Base-by-base conservation (phyloP, 148 eudicot genomes). In the Camellia sinensis region DNA sequence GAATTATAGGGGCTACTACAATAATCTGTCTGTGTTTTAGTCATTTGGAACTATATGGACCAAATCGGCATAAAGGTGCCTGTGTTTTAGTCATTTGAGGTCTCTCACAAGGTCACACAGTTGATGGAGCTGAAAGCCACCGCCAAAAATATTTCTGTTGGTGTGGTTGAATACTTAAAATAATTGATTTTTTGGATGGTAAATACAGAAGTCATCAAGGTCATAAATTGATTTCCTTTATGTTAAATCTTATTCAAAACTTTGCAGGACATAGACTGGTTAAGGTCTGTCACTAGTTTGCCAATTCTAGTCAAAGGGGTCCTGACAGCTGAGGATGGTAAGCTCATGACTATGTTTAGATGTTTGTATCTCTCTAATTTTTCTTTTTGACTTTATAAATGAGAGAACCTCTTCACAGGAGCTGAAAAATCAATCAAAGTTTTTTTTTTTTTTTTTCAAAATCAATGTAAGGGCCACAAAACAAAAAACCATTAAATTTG, bases 241-340 rank as follows among this genome's bases (percentile, higher is more conserved):
- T 46, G 17, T 68, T 54, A 9, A 17, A 19, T 74, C 73, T 57
- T 19, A 70, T 59, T 72, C 45, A 43, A 37, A 17, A 68, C 40
- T 69, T 80, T 80, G 80, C 86, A 95, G 98, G 98, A 93, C 61
- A 85, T 93, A 65, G 80, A 63, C 71, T 93, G 97, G 97, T 75
- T 94, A 80, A 84, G 85, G 78, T 90, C 96, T 43, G 83, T 91
- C 71, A 91, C 98, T 18, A 89, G 81, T 37, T 87, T 93, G 82
- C 98, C 97, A 19, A 91, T 95, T 81, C 68, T 95, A 77, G 79
- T 95, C 61, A 95, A 95, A 84, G 98, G 97, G 68, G 77, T 93
- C 56, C 94, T 94, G 74, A 91, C 97, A 45, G 41, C 67, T 68
- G 97, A 94, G 80, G 98, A 94, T 83, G 97, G 98, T 94, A 90